These are phyloP conservation scores for Lachnellula arida DNA, from an alignment of 2,329 filamentous ascomycete species.

Conservation along the genomic window DNA sequence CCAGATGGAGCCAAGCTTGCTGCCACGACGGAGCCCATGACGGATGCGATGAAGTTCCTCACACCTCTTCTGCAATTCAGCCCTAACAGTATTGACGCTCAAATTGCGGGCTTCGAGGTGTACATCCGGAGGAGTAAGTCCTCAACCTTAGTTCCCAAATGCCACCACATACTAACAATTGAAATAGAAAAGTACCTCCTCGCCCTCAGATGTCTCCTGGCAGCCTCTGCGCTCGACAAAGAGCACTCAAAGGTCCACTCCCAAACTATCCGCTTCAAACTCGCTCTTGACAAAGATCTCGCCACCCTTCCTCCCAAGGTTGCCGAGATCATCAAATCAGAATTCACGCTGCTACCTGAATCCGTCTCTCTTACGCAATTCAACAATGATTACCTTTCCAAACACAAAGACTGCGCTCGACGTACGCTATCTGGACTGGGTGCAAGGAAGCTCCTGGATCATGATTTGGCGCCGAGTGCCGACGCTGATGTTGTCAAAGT, in stretches of 20 bases:
- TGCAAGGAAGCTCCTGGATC: slow-evolving; percentile 53
- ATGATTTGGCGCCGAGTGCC: slow-evolving; percentile 48
- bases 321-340: slow-evolving; percentile 62
- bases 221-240: slow-evolving; percentile 64
- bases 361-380: slow-evolving; percentile 54
- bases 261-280: slow-evolving; percentile 66
- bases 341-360: slow-evolving; percentile 58
- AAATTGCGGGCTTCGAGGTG: slow-evolving; percentile 85
- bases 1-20: slow-evolving; percentile 77
- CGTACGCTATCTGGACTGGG: slow-evolving; percentile 62
- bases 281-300: slow-evolving; percentile 51
- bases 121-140: slow-evolving; percentile 74
- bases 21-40: slow-evolving; percentile 75
- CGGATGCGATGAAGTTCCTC: slow-evolving; percentile 84
- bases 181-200: slow-evolving; percentile 75
- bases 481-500: slow-evolving; percentile 61
- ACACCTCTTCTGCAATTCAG: slow-evolving; percentile 76
- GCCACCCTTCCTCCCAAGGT: slow-evolving; percentile 61
- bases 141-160: background rate
- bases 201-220: slow-evolving; percentile 78
- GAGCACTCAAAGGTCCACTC: slow-evolving; percentile 70
- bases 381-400: slow-evolving; percentile 61
- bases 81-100: slow-evolving; percentile 74
- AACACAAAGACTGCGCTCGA: slow-evolving; percentile 56
- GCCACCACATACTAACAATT: slow-evolving; percentile 26